Evolutionary conservation across 139 green algal genomes (phyloP).

Genomic region (Edaphochlamys debaryana): DNA sequence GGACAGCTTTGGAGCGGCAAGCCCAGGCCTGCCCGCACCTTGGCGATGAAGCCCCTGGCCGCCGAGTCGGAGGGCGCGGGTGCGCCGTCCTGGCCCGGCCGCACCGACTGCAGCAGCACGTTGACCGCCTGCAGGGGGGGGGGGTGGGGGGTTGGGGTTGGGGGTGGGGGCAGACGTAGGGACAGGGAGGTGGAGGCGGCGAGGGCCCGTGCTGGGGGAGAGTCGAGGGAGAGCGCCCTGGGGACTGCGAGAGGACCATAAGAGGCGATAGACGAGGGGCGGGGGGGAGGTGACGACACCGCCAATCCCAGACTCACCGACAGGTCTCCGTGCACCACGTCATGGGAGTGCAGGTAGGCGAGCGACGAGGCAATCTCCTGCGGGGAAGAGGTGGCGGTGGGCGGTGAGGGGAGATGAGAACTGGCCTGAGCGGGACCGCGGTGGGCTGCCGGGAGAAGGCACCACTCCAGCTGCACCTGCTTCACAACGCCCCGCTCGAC

Average conservation of each 20-base stretch:
- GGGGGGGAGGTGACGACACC: no score
- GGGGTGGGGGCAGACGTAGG: background rate
- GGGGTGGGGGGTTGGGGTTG: background rate
- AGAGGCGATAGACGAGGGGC: no score
- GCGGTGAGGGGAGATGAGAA: background rate
- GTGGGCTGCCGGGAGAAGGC: background rate
- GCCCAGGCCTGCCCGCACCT: conserved; percentile 47
- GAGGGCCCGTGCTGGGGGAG: no score
- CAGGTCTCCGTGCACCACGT: conserved; percentile 74
- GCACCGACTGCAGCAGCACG: conserved; percentile 46
- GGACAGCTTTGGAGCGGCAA: no score
- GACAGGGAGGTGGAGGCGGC: no score
- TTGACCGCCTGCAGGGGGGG: conserved; percentile 48
- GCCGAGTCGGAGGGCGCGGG: background rate
- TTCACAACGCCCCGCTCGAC: background rate
- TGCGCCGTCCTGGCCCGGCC: background rate
- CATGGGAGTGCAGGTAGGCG: conserved; percentile 59
- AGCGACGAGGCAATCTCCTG: conserved; percentile 49
- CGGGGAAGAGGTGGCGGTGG: background rate
- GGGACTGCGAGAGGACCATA: no score
- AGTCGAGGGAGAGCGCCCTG: no score
- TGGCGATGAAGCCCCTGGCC: conserved; percentile 57
- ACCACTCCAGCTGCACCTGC: background rate
- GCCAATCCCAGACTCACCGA: conserved; percentile 56
- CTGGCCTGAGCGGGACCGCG: background rate